Evolutionary conservation across 2,329 filamentous ascomycete species (phyloP), one percentile per base, ranked within the genome.

Genomic region (Monosporascus ibericus): DNA sequence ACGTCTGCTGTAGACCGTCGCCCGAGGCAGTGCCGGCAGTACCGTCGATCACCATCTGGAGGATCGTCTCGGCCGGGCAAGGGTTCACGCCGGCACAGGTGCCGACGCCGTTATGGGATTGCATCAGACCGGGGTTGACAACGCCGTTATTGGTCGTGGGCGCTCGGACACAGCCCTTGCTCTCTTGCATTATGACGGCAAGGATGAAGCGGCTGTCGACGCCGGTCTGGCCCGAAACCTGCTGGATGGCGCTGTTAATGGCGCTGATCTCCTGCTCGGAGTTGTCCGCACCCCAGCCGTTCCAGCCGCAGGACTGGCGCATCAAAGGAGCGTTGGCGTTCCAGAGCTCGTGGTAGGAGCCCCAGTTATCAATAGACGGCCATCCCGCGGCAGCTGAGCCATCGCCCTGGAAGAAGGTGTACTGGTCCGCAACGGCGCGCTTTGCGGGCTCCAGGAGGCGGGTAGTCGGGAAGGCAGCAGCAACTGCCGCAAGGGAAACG

Each of bases 361-460:
- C 55, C 55, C 55, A 57, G 22, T 18, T 46, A 2, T 48, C 37
- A 7, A 11, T 48, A 6, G 48, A 51, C 2, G 55, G 55, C 55
- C 55, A 57, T 11, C 53, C 55, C 9, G 53, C 48, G 3, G 15
- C 42, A 6, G 22, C 37, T 8, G 48, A 55, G 8, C 55, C 55
- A 22, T 57, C 51, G 5, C 55, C 55, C n/a, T 24, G 42, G 49
- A 53, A 55, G 46, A 48, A 48, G 15, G 42, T 47, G 42, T 57
- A 57, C n/a, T 20, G 40, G 74, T 70, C 42, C 78, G 76, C 51
- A 77, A 75, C 64, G 83, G 82, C 79, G 63, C 84, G 82, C 72
- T 94, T 94, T 56, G 89, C 87, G 37, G 78, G 74, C 70, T 92
- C 88, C 59, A 92, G 73, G 20, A 80, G 72, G 53, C 20, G 49